Evolutionary conservation across 2,329 filamentous ascomycete species (phyloP).

Genomic region (Davidsoniella neocaledoniae): DNA sequence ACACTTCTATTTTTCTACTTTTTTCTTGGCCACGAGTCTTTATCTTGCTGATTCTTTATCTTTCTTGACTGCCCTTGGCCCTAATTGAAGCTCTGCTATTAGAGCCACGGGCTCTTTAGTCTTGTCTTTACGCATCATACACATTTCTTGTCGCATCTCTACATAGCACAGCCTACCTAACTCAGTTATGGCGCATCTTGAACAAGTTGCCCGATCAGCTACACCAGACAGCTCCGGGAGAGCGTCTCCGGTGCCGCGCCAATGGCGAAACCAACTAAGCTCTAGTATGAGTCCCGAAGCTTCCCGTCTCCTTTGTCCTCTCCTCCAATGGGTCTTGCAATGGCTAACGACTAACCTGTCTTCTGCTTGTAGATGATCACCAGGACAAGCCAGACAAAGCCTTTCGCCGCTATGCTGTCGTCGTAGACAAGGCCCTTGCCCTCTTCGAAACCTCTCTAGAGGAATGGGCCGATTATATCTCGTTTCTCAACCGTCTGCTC

Average conservation of each 20-base stretch:
- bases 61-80: neutral
- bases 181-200: constrained; percentile 5
- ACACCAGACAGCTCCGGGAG: constrained; percentile 77
- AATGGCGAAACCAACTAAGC: constrained; percentile 61
- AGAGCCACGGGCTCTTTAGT: neutral
- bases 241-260: constrained; percentile 55
- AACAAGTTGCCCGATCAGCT: constrained; percentile 28
- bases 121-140: too few relatives aligned
- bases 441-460: constrained; percentile 87
- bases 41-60: neutral
- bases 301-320: constrained; percentile 11
- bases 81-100: neutral
- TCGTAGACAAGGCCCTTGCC: constrained; percentile 70
- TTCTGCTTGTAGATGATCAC: constrained; percentile 29
- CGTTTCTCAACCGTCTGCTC: constrained; percentile 75
- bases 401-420: constrained; percentile 77
- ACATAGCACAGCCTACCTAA: neutral
- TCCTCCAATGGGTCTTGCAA: neutral
- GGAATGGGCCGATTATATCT: constrained; percentile 99
- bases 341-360: neutral
- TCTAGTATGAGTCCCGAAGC: constrained; percentile 41
- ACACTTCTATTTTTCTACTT: too few relatives aligned
- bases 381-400: constrained; percentile 41
- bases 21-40: neutral
- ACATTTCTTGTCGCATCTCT: neutral